phyloP scores from a whole-genome alignment of 805 yeast species.

The Lachancea kluyveri region DNA sequence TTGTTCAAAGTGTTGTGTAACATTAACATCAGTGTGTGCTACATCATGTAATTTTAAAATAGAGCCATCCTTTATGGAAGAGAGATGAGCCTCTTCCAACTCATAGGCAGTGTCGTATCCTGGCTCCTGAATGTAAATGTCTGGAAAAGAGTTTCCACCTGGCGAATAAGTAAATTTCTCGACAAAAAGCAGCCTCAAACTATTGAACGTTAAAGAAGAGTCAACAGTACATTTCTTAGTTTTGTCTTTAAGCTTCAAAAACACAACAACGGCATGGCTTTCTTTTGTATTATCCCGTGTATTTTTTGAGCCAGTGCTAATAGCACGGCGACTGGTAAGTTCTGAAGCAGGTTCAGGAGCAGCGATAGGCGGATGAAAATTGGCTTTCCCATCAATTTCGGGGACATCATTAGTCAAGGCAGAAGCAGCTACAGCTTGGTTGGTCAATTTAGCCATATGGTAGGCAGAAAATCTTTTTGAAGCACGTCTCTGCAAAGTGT shows the following conservation, averaged over 20 bases:
- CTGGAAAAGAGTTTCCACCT: constrained; percentile 65
- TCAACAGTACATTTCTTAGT: constrained; percentile 44
- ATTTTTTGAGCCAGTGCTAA: not conserved
- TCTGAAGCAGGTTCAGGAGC: not conserved
- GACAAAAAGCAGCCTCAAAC: constrained; percentile 66
- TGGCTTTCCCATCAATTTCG: not conserved
- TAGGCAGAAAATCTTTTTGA: constrained; percentile 92
- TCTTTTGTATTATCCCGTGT: not conserved
- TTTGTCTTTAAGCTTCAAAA: constrained; percentile 43
- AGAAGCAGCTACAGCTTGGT: constrained; percentile 30
- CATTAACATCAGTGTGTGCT: not conserved
- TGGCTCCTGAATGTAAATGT: constrained; percentile 64
- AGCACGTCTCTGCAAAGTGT: constrained; percentile 83
- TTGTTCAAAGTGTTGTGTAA: not conserved
- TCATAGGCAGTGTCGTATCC: constrained; percentile 62
- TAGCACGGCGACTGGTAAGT: not conserved
- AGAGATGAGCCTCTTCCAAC: constrained; percentile 61
- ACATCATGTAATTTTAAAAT: constrained; percentile 41
- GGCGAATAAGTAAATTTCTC: constrained; percentile 86
- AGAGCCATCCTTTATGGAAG: constrained; percentile 53
- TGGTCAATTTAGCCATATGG: constrained; percentile 73
- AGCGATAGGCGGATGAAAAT: not conserved
- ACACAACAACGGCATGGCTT: constrained; percentile 29
- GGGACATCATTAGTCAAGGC: constrained; percentile 1
- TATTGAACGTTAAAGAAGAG: constrained; percentile 32